These are phyloP conservation scores for Apiotrichum domesticum DNA, from an alignment of 1,284 basidiomycete genomes.

Conservation along the genomic window DNA sequence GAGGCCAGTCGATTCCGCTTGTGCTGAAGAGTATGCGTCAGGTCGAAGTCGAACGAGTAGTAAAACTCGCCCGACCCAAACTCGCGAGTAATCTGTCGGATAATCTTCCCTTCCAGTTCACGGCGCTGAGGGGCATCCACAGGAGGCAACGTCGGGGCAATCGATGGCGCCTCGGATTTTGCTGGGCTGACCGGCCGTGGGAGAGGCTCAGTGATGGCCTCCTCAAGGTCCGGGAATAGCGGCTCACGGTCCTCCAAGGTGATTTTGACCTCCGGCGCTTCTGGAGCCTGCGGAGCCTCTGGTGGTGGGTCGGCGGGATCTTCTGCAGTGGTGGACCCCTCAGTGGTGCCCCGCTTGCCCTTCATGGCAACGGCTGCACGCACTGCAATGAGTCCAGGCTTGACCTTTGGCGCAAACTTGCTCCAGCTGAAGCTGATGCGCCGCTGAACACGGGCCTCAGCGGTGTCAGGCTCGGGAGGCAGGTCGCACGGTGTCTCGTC, in stretches of 20 bases:
- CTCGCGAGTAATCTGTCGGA: constrained; percentile 42
- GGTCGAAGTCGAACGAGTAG: constrained; percentile 51
- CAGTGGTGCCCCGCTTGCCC: not conserved
- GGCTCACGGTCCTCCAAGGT: not conserved
- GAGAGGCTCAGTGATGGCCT: not conserved
- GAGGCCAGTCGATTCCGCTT: constrained; percentile 43
- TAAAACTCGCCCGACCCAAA: constrained; percentile 45
- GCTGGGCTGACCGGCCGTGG: not conserved
- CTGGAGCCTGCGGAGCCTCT: not conserved
- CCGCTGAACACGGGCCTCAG: constrained; percentile 17
- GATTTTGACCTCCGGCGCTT: not conserved
- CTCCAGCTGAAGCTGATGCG: constrained; percentile 26
- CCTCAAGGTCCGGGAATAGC: not conserved
- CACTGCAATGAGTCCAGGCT: not conserved
- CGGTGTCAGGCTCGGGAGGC: constrained; percentile 6
- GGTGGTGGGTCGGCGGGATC: not conserved
- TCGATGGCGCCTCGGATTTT: not conserved
- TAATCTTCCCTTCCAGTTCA: constrained; percentile 46
- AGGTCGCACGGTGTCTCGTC: constrained; percentile 25
- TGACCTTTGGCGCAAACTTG: constrained; percentile 28
- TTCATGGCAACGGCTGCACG: constrained; percentile 9
- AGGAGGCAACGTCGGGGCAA: constrained; percentile 10
- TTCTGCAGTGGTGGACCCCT: not conserved
- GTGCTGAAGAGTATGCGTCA: constrained; percentile 50
- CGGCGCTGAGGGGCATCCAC: constrained; percentile 34